Evolutionary conservation across 208 protist species (phyloP).

Genomic region (Endotrypanum monterogeii): DNA sequence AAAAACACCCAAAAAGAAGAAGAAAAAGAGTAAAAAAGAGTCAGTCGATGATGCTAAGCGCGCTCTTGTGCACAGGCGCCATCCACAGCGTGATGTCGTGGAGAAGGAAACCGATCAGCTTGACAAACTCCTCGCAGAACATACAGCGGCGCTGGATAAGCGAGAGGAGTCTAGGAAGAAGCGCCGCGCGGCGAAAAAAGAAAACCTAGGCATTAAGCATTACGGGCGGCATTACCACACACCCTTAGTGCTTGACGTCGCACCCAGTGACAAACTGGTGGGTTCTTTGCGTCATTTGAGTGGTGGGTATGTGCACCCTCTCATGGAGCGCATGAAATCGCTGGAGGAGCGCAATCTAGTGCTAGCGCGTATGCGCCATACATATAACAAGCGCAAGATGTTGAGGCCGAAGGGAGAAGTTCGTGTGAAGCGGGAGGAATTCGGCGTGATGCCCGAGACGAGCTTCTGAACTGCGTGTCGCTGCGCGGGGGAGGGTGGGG

Average conservation of each 20-base stretch:
- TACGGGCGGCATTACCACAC: conserved; percentile 88
- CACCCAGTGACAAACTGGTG: conserved; percentile 69
- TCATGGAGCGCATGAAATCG: conserved; percentile 88
- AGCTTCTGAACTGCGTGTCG: conserved; percentile 47
- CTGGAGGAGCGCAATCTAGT: conserved; percentile 91
- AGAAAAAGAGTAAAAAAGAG: conserved; percentile 39
- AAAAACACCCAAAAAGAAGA: conserved; percentile 24
- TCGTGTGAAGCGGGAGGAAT: conserved; percentile 79
- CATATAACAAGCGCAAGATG: conserved; percentile 88
- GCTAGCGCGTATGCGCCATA: conserved; percentile 85
- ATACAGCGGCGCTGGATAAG: conserved; percentile 40
- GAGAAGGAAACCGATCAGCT: conserved; percentile 59
- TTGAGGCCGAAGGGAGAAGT: conserved; percentile 90
- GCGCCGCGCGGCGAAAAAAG: conserved; percentile 66
- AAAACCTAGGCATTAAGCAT: conserved; percentile 67
- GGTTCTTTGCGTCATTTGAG: conserved; percentile 82
- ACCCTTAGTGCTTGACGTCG: conserved; percentile 73
- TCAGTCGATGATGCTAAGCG: conserved; percentile 36
- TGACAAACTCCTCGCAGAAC: conserved; percentile 48
- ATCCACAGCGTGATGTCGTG: conserved; percentile 62
- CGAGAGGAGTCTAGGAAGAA: conserved; percentile 38
- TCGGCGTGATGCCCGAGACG: conserved; percentile 79
- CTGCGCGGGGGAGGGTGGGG: neutral
- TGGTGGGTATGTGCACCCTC: conserved; percentile 73
- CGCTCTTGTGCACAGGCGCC: conserved; percentile 70